phyloP scores from a whole-genome alignment of 2,329 filamentous ascomycete genomes.

The Pseudogymnoascus sp. region DNA sequence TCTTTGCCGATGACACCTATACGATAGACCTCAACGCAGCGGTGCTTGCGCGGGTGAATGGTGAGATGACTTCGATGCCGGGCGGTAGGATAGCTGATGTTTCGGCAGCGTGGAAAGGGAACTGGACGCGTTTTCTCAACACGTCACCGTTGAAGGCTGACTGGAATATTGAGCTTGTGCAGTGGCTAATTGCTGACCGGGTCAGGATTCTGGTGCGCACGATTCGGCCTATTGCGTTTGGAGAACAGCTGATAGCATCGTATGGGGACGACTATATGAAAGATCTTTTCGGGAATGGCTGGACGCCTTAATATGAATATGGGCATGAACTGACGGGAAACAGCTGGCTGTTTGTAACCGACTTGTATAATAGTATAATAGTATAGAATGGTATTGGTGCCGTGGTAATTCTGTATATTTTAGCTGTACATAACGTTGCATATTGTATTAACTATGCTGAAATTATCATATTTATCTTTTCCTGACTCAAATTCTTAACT shows the following conservation, averaged over 20 bases:
- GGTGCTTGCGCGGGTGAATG: background rate
- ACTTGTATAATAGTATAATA: background rate
- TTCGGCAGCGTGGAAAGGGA: background rate
- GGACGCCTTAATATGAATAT: background rate
- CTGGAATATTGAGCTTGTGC: background rate
- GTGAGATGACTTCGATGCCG: background rate
- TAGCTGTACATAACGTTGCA: background rate
- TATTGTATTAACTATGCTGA: background rate
- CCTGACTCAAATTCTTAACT: background rate
- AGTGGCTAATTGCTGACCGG: background rate
- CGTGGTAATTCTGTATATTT: background rate
- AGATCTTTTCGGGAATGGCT: background rate
- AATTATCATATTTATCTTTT: background rate
- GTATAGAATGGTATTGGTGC: background rate
- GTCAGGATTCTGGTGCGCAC: background rate
- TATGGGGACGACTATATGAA: background rate
- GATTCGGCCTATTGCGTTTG: background rate
- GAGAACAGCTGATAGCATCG: background rate
- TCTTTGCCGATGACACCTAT: background rate
- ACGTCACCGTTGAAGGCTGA: background rate
- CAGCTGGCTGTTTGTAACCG: background rate
- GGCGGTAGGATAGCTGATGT: background rate
- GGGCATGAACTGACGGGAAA: background rate
- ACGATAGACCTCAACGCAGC: background rate
- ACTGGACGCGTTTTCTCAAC: constrained; percentile 1